Evolutionary conservation across 208 protist genomes (phyloP), one percentile per base, ranked within the genome.

Genomic region (Wallacemonas sp.): DNA sequence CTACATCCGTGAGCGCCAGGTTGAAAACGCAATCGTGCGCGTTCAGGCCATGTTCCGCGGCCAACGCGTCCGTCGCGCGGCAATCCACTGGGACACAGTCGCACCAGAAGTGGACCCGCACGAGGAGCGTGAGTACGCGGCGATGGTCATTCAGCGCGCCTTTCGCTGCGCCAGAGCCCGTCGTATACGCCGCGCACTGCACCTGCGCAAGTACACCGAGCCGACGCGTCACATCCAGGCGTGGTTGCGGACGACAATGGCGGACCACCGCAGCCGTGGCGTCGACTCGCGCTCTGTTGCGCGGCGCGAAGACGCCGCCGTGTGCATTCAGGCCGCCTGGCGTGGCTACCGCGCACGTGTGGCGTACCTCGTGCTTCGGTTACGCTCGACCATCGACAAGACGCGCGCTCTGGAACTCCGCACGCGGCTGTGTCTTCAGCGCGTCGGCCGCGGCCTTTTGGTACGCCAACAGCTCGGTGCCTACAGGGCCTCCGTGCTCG

Each of bases 281-380:
- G 71, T 88, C 1, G 87, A 92, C 34, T n/a, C 39, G 11, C 65
- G 63, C 4, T 81, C 85, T 0, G 36, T 70, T 29, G 61, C 57
- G 27, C 27, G 24, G 19, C 78, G 62, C 21, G 21, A 82, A 16
- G 57, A 67, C 11, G 81, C 81, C n/a, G 82, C 87, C 8, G 1
- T 75, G 12, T 4, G 60, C 2, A 85, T 95, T 33, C 89, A 95
- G 71, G 36, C 70, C 1, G 55, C 78, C 17, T 96, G 90, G 87
- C 73, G 85, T 2, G 79, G 72, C n/a, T 86, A 86, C 66, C 43
- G 68, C 9, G 68, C 36, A 0, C 78, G 81, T 0, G 30, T 95
- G 16, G 32, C 47, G 11, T 76, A 70, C 39, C 75, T 72, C 64
- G 86, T 95, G 80, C 48, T 17, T 1, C n/a, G 39, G 2, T 56